Percentiles rank a stretch among this genome's conserved stretches.
phyloP scores from a whole-genome alignment of 2,329 filamentous ascomycete genomes.

The Fonsecaea multimorphosa region DNA sequence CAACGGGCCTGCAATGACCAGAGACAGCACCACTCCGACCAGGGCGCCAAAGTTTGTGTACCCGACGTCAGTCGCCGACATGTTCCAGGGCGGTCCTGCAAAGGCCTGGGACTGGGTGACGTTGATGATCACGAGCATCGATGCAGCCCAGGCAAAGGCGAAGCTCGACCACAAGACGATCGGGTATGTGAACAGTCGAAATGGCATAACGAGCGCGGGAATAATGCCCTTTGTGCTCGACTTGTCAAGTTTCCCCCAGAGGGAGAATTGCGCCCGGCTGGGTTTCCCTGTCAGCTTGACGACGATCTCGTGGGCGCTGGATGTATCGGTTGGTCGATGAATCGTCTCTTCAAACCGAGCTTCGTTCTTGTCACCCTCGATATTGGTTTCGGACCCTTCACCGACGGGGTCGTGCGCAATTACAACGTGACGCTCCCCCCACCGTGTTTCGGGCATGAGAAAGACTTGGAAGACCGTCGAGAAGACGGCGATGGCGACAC shows the following conservation, averaged over 20 bases:
- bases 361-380: not conserved
- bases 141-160: constrained; percentile 45
- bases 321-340: not conserved
- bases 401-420: constrained; percentile 11
- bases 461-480: constrained; percentile 49
- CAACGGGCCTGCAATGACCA: constrained; percentile 59
- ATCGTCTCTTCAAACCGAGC: constrained; percentile 11
- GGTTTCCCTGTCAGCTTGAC: constrained; percentile 40
- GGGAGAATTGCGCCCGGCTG: constrained; percentile 44
- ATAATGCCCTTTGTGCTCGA: not conserved
- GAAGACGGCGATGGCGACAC: constrained; percentile 49
- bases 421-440: constrained; percentile 18
- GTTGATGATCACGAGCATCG: constrained; percentile 57
- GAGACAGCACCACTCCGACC: constrained; percentile 51
- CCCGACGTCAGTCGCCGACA: constrained; percentile 53
- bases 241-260: constrained; percentile 23
- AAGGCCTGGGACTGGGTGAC: constrained; percentile 59
- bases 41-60: constrained; percentile 58
- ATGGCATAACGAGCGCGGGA: constrained; percentile 42
- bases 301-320: constrained; percentile 13
- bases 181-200: constrained; percentile 54
- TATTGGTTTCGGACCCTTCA: not conserved
- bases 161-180: constrained; percentile 51
- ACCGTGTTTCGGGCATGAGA: constrained; percentile 53
- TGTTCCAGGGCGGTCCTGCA: constrained; percentile 54